Evolutionary conservation across 768 basidiomycete genomes (phyloP).

Genomic region (Lentinula sp.): DNA sequence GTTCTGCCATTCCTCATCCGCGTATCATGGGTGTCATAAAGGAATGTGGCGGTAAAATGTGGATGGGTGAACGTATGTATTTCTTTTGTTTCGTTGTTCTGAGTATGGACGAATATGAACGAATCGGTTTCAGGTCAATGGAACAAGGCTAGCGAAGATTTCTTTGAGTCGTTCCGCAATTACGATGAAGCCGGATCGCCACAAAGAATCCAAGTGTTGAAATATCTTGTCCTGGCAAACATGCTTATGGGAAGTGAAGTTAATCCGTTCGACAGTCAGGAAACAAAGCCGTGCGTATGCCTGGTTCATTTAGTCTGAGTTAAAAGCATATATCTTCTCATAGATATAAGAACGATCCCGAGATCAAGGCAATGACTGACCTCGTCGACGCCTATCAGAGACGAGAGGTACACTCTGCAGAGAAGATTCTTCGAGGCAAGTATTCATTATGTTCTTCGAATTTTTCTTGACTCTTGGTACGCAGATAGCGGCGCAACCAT

Average conservation of each 20-base stretch:
- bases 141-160: constrained; percentile 95
- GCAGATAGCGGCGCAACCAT: constrained; percentile 91
- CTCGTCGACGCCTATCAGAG: constrained; percentile 95
- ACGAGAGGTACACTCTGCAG: constrained; percentile 94
- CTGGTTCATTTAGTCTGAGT: not conserved
- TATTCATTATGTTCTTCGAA: not conserved
- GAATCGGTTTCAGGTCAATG: constrained; percentile 67
- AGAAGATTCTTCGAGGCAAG: constrained; percentile 86
- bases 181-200: constrained; percentile 98
- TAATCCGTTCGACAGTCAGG: constrained; percentile 98
- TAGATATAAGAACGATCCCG: constrained; percentile 91
- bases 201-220: constrained; percentile 95
- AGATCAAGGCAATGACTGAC: constrained; percentile 98
- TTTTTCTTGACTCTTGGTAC: not conserved
- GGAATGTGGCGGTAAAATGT: constrained; percentile 99
- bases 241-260: constrained; percentile 98
- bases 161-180: constrained; percentile 98
- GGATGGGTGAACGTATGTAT: constrained; percentile 95
- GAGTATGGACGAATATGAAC: not conserved
- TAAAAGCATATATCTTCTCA: not conserved
- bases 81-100: not conserved
- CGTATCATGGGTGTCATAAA: constrained; percentile 99
- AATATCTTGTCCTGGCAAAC: constrained; percentile 95
- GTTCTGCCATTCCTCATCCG: constrained; percentile 96
- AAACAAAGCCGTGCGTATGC: constrained; percentile 84